Conservation (phyloP, 352 stramenopile genomes). For the Globisporangium okanoganense region DNA sequence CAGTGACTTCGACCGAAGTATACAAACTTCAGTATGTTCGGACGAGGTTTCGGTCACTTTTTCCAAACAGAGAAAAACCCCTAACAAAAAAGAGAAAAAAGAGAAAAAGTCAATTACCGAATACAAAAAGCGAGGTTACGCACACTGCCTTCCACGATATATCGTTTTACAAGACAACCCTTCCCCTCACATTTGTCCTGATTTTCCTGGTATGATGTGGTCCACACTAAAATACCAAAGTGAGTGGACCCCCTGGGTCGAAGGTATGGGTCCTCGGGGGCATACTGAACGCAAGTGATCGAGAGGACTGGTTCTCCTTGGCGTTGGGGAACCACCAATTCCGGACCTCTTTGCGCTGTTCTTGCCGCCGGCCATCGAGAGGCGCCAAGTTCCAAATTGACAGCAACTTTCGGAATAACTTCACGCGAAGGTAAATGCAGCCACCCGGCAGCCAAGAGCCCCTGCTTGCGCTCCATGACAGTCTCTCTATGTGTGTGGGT, state of each 20-base stretch:
- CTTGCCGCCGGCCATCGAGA: conserved; percentile 30
- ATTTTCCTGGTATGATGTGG: background rate
- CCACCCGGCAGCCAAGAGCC: background rate
- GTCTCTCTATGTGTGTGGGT: conserved; percentile 2
- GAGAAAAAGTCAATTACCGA: no score
- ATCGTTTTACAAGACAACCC: background rate
- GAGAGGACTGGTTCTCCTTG: conserved; percentile 67
- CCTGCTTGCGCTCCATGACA: background rate
- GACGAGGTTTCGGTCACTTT: no score
- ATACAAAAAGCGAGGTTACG: no score
- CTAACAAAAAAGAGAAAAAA: no score
- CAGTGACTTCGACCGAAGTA: no score
- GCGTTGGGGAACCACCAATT: conserved; percentile 85
- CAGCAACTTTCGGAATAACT: conserved; percentile 85
- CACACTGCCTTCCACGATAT: background rate
- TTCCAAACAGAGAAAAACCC: no score
- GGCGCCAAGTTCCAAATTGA: conserved; percentile 87
- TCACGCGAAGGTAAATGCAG: conserved; percentile 60
- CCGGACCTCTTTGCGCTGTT: conserved; percentile 17
- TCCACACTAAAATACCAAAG: background rate
- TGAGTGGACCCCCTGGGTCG: conserved; percentile 7
- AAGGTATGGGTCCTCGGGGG: conserved; percentile 17
- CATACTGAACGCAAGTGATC: conserved; percentile 65
- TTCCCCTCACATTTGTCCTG: background rate
- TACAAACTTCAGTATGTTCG: no score